Conservation (phyloP, 2,329 filamentous ascomycete species). For the Byssoonygena ceratinophila region DNA sequence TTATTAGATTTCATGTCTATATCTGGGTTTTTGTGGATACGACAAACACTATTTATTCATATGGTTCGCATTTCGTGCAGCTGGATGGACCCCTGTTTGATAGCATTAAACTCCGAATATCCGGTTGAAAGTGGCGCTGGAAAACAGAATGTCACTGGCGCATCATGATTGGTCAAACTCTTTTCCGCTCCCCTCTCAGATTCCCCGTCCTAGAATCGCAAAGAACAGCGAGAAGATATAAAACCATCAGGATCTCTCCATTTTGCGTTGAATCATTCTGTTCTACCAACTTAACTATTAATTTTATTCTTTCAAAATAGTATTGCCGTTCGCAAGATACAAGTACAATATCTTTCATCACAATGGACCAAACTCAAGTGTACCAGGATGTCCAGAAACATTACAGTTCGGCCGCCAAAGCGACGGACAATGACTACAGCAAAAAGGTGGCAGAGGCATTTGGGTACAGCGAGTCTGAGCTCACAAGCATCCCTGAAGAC, state of each 20-base stretch:
- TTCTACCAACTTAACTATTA: no score
- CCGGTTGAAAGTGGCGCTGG: not conserved
- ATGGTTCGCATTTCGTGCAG: no score
- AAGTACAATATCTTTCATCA: no score
- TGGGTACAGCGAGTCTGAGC: constrained; percentile 43
- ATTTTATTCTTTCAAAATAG: no score
- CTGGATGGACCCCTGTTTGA: no score
- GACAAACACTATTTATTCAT: not conserved
- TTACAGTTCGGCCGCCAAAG: constrained; percentile 21
- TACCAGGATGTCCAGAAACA: constrained; percentile 18
- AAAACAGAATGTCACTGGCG: constrained; percentile 4
- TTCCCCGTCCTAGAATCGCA: not conserved
- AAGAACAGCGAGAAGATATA: not conserved
- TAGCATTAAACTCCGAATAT: no score
- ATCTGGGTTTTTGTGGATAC: not conserved
- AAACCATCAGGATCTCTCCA: not conserved
- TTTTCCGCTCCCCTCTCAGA: not conserved
- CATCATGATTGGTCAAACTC: not conserved
- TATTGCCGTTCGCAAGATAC: no score
- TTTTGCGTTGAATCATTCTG: not conserved
- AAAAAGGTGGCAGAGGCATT: constrained; percentile 42
- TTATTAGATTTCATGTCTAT: not conserved
- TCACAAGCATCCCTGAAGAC: constrained; percentile 37
- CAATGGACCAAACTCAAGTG: constrained; percentile 15
- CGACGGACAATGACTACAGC: constrained; percentile 30